Evolutionary conservation across 495 filamentous ascomycete genomes (phyloP).

Genomic region (Aspergillus cavernicola): DNA sequence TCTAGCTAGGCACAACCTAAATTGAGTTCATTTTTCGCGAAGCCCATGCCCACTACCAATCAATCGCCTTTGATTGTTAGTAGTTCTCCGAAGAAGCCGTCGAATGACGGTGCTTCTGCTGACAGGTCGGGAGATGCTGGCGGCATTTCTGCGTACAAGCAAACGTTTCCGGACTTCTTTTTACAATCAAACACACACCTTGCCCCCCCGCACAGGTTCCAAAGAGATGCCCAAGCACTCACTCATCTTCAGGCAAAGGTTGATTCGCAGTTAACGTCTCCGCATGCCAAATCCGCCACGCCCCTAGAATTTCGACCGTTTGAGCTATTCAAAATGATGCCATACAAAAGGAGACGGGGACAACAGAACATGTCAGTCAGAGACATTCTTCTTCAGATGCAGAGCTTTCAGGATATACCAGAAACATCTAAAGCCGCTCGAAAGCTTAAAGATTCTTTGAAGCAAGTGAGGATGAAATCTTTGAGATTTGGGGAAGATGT

Average conservation of each 20-base stretch:
- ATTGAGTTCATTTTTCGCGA: constrained; percentile 60
- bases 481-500: constrained; percentile 84
- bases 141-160: constrained; percentile 59
- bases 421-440: constrained; percentile 16
- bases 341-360: constrained; percentile 50
- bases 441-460: constrained; percentile 52
- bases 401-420: constrained; percentile 27
- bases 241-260: constrained; percentile 42
- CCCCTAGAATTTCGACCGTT: constrained; percentile 46
- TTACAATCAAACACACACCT: constrained; percentile 62
- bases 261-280: constrained; percentile 38
- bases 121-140: constrained; percentile 15
- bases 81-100: constrained; percentile 24
- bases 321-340: constrained; percentile 59
- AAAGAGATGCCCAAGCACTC: constrained; percentile 54
- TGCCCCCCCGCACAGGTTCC: constrained; percentile 50
- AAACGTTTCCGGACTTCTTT: constrained; percentile 74
- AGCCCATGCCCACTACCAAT: constrained; percentile 34
- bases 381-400: constrained; percentile 61
- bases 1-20: constrained; percentile 50
- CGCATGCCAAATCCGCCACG: background rate
- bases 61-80: constrained; percentile 17
- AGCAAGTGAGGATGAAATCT: constrained; percentile 66
- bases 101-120: constrained; percentile 10
- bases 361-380: constrained; percentile 51